A percentile compares a stretch with the other conserved stretches of the same genome.
Conservation (phyloP, 2,329 filamentous ascomycete genomes). For the Lithohypha guttulata region DNA sequence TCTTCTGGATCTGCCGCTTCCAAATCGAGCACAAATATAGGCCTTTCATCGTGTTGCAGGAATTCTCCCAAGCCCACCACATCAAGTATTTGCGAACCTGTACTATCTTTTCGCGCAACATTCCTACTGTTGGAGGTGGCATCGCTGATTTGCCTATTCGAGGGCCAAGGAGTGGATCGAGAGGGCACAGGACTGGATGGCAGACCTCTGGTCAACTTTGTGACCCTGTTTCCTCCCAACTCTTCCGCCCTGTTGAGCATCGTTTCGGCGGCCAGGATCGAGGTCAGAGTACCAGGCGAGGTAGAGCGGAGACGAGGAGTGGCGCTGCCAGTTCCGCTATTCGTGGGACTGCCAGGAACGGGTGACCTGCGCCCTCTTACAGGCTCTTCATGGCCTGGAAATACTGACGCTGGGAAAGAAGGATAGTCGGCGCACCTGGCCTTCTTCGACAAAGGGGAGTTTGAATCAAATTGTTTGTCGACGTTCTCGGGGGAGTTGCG, state of each 20-base stretch:
- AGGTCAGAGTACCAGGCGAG: conserved; percentile 4
- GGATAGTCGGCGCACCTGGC: background rate
- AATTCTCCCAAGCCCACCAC: conserved; percentile 60
- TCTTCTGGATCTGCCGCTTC: conserved; percentile 43
- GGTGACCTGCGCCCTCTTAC: conserved; percentile 6
- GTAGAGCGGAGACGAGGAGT: background rate
- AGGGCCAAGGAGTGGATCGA: background rate
- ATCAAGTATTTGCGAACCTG: conserved; percentile 47
- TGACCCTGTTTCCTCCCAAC: conserved; percentile 6
- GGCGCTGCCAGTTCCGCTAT: too few species aligned
- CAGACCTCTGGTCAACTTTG: conserved; percentile 9
- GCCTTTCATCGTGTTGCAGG: conserved; percentile 64
- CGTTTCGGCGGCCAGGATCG: conserved; percentile 3
- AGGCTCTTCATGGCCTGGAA: conserved; percentile 10
- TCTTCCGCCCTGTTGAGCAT: conserved; percentile 13
- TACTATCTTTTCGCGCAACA: conserved; percentile 41
- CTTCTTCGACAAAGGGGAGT: conserved; percentile 1
- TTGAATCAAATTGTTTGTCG: background rate
- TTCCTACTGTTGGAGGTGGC: conserved; percentile 27
- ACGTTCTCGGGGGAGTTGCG: background rate
- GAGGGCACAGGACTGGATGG: conserved; percentile 2
- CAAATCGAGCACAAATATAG: conserved; percentile 65
- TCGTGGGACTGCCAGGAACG: background rate
- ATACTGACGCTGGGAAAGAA: background rate
- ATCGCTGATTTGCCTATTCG: background rate